Base-by-base conservation (phyloP, 495 filamentous ascomycete species). In the Penicillium canariense region DNA sequence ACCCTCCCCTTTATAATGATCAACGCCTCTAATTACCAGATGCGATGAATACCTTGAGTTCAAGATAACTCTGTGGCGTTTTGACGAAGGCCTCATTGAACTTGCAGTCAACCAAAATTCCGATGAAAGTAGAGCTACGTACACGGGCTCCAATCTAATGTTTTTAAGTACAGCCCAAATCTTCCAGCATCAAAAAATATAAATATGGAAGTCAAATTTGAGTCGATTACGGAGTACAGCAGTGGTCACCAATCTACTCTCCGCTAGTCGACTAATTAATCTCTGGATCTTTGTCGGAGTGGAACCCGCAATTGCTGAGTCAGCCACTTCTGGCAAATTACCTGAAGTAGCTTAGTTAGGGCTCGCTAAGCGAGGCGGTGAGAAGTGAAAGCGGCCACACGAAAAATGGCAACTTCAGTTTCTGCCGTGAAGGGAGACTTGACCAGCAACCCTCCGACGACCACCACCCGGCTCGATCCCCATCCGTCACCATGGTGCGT, bases 401-500 rank as follows among this genome's bases (percentile, higher is more conserved):
- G 75, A 76, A 77, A 77, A 75, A 54, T 68, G 56, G 56, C 40
- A 56, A 58, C 59, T 63, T 65, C 62, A 63, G 58, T 68, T 66
- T 68, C 62, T 68, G 63, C 63, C 63, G 63, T 64, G 62, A 65
- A 64, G 64, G 68, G 71, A 72, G 73, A 75, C 68, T 73, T 73
- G 74, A 76, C 75, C 77, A 78, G 76, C 75, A 78, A 69, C 72
- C 74, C 68, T 71, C 70, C 70, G 70, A 70, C 73, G 75, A 78
- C 73, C 68, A 75, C 59, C 67, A 66, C 68, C 67, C 68, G 71
- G 68, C 74, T 79, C 83, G 81, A 82, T 83, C 80, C 75, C 80
- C 80, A 77, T 77, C 78, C 75, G 77, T 75, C 81, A 84, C 72
- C 77, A 86, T 86, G 83, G 83, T 86, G 70, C 72, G 82, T 74